A percentile compares a stretch with the other conserved stretches of the same genome.
These are phyloP conservation scores for Magnolia sinica DNA, from an alignment of 164 flowering plant species.

Conservation along the genomic window DNA sequence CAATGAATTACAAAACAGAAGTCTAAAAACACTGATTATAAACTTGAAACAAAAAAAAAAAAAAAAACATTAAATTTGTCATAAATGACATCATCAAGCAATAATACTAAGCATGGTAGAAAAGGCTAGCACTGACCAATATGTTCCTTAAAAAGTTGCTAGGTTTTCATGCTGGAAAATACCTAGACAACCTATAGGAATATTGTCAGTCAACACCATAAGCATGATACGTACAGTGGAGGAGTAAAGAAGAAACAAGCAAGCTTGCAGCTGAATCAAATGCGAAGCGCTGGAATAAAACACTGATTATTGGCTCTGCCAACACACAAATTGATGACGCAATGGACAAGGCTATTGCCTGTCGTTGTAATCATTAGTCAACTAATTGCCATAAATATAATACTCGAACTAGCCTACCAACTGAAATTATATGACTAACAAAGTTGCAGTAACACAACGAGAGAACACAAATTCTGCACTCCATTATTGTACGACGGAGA, in stretches of 20 bases:
- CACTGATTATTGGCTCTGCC: slow-evolving; percentile 24
- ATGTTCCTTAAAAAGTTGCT: background rate
- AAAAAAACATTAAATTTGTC: no score
- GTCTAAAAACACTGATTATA: background rate
- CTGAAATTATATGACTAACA: background rate
- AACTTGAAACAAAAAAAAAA: background rate
- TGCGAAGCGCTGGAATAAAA: slow-evolving; percentile 26
- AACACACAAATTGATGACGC: slow-evolving; percentile 18
- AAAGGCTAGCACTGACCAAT: no score
- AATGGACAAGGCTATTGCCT: slow-evolving; percentile 28
- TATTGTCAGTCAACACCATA: background rate
- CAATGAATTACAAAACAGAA: background rate
- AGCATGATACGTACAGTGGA: slow-evolving; percentile 25
- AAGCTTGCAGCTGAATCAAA: slow-evolving; percentile 30
- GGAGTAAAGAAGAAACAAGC: slow-evolving; percentile 25
- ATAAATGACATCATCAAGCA: background rate
- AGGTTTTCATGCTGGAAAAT: background rate
- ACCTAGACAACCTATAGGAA: background rate
- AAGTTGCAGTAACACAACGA: background rate
- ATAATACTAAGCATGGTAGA: background rate
- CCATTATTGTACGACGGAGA: background rate
- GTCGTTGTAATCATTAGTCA: slow-evolving; percentile 8
- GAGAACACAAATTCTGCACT: background rate
- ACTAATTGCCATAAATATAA: background rate
- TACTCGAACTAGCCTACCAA: background rate